phyloP scores from a whole-genome alignment of 2,329 filamentous ascomycete species.

The Nothopassalora personata region DNA sequence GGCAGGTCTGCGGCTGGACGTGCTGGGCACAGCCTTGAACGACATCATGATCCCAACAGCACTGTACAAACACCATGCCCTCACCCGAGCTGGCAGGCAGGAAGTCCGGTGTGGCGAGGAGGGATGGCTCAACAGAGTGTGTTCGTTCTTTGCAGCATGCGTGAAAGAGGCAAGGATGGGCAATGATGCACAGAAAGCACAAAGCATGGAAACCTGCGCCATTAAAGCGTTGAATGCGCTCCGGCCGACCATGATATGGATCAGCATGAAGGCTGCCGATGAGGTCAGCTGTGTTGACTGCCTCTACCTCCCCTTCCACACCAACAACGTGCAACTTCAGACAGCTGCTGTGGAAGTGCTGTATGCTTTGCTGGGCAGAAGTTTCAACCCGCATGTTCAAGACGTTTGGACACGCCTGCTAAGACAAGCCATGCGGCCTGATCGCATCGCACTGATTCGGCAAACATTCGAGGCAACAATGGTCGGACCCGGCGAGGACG shows the following conservation, averaged over 20 bases:
- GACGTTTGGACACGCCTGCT: conserved; percentile 29
- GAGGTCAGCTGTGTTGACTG: conserved; percentile 64
- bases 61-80: conserved; percentile 62
- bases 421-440: conserved; percentile 24
- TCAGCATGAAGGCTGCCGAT: conserved; percentile 74
- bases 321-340: conserved; percentile 65
- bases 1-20: conserved; percentile 73
- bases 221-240: conserved; percentile 73
- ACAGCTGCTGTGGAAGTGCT: conserved; percentile 51
- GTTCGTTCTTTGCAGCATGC: conserved; percentile 68
- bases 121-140: conserved; percentile 80
- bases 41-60: conserved; percentile 83
- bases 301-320: conserved; percentile 66
- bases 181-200: conserved; percentile 58
- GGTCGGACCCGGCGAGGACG: conserved; percentile 61
- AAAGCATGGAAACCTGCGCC: conserved; percentile 49
- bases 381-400: conserved; percentile 65
- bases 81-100: conserved; percentile 60
- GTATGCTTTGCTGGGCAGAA: conserved; percentile 36
- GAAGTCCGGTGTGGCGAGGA: conserved; percentile 72
- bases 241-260: conserved; percentile 77
- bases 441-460: conserved; percentile 29
- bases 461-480: conserved; percentile 26
- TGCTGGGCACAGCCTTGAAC: conserved; percentile 82
- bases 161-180: conserved; percentile 42